A percentile compares a stretch with the other conserved stretches of the same genome.
Evolutionary conservation across 768 basidiomycete species (phyloP).

Genomic region (Suillus tomentosus): DNA sequence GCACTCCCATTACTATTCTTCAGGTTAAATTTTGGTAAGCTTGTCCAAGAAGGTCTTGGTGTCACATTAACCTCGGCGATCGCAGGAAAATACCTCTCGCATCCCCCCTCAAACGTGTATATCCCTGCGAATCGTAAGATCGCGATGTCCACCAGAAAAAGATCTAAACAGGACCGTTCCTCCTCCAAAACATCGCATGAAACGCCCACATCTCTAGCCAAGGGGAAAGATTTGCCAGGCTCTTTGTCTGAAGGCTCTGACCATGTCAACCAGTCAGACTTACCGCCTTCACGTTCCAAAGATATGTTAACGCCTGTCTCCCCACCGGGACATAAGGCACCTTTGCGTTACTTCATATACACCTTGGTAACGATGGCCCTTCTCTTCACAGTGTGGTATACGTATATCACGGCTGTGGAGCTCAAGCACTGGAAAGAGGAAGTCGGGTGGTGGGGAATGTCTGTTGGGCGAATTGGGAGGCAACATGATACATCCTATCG

Average conservation of each 20-base stretch:
- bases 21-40: background rate
- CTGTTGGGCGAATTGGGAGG: slow-evolving; percentile 15
- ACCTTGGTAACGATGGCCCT: slow-evolving; percentile 42
- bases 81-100: slow-evolving; percentile 1
- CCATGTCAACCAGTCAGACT: slow-evolving; percentile 2
- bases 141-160: slow-evolving; percentile 3
- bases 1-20: background rate
- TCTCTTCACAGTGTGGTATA: slow-evolving; percentile 51
- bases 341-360: slow-evolving; percentile 48
- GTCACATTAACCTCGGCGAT: background rate
- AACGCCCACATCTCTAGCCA: background rate
- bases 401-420: slow-evolving; percentile 45
- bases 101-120: background rate
- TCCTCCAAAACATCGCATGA: background rate
- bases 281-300: slow-evolving; percentile 8
- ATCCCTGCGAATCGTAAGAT: slow-evolving; percentile 2
- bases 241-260: background rate
- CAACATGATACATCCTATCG: slow-evolving; percentile 14
- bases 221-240: background rate
- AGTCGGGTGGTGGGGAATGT: slow-evolving; percentile 57
- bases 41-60: background rate
- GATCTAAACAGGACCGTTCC: background rate
- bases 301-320: slow-evolving; percentile 5
- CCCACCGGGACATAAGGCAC: slow-evolving; percentile 7
- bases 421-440: slow-evolving; percentile 51